These are phyloP conservation scores for Penicillium canariense DNA, from an alignment of 495 filamentous ascomycete genomes.

Conservation along the genomic window DNA sequence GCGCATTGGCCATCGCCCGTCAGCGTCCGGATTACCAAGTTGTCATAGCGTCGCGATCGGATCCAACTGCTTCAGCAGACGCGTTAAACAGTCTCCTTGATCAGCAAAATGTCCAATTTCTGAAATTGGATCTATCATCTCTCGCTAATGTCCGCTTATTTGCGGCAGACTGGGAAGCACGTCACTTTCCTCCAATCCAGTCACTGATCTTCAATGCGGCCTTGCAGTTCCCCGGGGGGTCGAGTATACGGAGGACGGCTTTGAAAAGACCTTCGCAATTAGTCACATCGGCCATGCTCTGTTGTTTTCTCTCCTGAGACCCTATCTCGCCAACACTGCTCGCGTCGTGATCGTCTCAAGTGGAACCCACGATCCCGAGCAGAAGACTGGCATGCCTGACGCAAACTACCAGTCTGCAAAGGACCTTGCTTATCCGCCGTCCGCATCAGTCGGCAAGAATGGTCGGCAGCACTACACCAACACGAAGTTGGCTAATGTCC, in stretches of 20 bases:
- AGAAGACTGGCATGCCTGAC: constrained; percentile 29
- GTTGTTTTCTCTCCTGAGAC: constrained; percentile 49
- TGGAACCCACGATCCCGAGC: constrained; percentile 35
- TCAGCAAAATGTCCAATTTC: constrained; percentile 38
- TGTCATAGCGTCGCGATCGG: constrained; percentile 41
- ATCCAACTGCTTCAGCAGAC: constrained; percentile 39
- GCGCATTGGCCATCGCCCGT: constrained; percentile 32
- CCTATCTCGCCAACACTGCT: constrained; percentile 45
- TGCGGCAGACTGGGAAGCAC: constrained; percentile 35
- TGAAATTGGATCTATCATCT: constrained; percentile 41
- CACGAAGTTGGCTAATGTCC: constrained; percentile 26
- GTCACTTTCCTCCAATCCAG: constrained; percentile 40
- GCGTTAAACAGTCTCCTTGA: constrained; percentile 29
- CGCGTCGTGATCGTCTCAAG: constrained; percentile 41
- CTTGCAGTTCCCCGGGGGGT: constrained; percentile 36
- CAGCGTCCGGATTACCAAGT: constrained; percentile 31
- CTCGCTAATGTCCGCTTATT: constrained; percentile 39
- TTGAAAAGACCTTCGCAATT: constrained; percentile 45
- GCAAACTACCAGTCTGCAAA: constrained; percentile 30
- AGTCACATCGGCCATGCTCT: constrained; percentile 45
- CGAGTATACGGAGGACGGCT: constrained; percentile 33
- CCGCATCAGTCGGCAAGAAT: constrained; percentile 12
- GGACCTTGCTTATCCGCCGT: constrained; percentile 29
- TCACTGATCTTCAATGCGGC: constrained; percentile 49
- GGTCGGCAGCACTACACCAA: constrained; percentile 33